Base-by-base conservation (phyloP, 2,329 filamentous ascomycete species). In the Byssochlamys sp. region DNA sequence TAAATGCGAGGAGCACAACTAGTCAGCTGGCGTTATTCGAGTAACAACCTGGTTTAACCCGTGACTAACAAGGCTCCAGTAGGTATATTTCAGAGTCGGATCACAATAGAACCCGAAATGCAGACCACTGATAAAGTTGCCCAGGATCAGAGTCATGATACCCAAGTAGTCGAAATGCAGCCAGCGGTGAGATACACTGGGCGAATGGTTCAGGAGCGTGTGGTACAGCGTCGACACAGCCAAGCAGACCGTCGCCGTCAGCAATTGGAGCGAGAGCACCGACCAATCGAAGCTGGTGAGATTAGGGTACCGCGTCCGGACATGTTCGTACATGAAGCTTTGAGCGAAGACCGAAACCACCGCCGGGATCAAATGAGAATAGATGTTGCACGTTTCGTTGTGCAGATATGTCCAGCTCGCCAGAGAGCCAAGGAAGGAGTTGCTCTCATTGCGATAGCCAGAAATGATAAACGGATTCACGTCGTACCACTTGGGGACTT, bases 381-480 rank as follows among this genome's bases (percentile, higher is more conserved):
- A 76, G 52, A 78, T 77, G 59, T 77, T 78, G 62, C 71, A 60
- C 0, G 72, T 68, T 62, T 78, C 76, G 59, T 78, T 78, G 64
- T 78, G 76, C 11, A 74, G 59, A 63, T 77, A 75, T 3, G 63
- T 57, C 68, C 71, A 74, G 61, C 77, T 79, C 14, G 62, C 56
- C 55, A 79, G 63, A 59, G 71, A 80, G 6, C 58, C 61, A 2
- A 52, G 55, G 12, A 63, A 62, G 0, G 77, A 78, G 50, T 69
- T 62, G 7, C 71, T 73, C 11, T 72, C 70, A 7, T 74, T 74
- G 12, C 77, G 75, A 61, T 80, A 80, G 25, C 75, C 76, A 5
- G 67, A 65, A 27, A 67, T 65, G 55, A 79, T 75, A 60, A 70
- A 75, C 7, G 66, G 62, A 59, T 78, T 79, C 60, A 75, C 69